phyloP scores from a whole-genome alignment of 495 filamentous ascomycete species.

The Penicillium silybi region DNA sequence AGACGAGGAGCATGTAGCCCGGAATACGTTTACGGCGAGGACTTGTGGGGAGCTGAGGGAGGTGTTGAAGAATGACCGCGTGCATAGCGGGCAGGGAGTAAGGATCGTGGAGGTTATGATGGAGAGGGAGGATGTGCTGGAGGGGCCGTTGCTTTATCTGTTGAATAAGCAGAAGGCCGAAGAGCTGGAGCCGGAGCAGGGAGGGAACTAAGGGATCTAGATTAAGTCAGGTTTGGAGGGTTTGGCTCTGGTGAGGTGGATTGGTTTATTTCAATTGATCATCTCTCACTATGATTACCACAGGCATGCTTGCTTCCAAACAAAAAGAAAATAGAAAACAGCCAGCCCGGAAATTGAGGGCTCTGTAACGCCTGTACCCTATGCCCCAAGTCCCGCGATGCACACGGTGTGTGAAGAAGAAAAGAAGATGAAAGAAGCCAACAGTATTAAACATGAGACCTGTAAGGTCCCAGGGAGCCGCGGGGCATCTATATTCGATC shows the following conservation, averaged over 20 bases:
- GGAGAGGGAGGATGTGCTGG: slow-evolving; percentile 41
- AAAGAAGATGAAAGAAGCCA: slow-evolving; percentile 8
- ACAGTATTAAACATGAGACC: slow-evolving; percentile 5
- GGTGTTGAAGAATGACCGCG: slow-evolving; percentile 28
- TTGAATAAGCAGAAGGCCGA: slow-evolving; percentile 25
- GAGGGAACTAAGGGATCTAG: neutral
- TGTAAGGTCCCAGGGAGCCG: slow-evolving; percentile 1
- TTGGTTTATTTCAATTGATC: neutral
- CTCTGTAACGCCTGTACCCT: slow-evolving; percentile 22
- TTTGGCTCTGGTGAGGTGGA: neutral
- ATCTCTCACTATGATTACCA: slow-evolving; percentile 18
- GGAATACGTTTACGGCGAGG: slow-evolving; percentile 25
- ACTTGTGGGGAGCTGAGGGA: slow-evolving; percentile 37
- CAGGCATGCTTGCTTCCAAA: slow-evolving; percentile 11
- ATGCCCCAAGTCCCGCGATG: slow-evolving; percentile 26
- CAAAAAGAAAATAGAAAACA: slow-evolving; percentile 6
- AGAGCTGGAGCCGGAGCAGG: too few species aligned
- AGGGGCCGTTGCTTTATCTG: slow-evolving; percentile 23
- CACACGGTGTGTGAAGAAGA: slow-evolving; percentile 17
- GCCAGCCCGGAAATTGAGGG: slow-evolving; percentile 4
- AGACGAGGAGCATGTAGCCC: slow-evolving; percentile 20
- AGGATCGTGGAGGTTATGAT: slow-evolving; percentile 45
- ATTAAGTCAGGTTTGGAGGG: neutral
- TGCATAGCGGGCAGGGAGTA: slow-evolving; percentile 36
- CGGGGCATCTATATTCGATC: slow-evolving; percentile 16